Evolutionary conservation across 768 basidiomycete genomes (phyloP).

Genomic region (Pulveroboletus sp.): DNA sequence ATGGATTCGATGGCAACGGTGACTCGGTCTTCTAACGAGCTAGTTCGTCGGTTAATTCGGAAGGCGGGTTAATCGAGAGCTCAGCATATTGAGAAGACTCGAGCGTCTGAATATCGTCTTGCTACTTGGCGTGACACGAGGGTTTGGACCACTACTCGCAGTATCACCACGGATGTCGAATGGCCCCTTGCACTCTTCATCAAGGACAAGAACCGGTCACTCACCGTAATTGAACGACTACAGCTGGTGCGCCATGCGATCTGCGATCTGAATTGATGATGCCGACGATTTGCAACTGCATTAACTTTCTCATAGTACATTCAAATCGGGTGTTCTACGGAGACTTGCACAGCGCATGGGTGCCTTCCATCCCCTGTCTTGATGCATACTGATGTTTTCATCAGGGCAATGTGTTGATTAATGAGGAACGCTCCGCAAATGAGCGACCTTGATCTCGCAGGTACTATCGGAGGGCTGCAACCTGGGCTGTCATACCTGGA

Average conservation of each 20-base stretch:
- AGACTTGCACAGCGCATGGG: too few relatives aligned
- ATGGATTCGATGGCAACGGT: neutral
- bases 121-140: neutral
- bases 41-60: neutral
- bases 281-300: neutral
- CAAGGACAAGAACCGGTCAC: neutral
- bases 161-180: slow-evolving; percentile 1
- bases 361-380: too few relatives aligned
- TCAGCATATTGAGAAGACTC: slow-evolving; percentile 3
- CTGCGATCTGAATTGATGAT: neutral
- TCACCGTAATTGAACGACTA: neutral
- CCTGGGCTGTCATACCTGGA: neutral
- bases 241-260: neutral
- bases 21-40: too few relatives aligned
- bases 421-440: neutral
- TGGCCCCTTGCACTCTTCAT: slow-evolving; percentile 1
- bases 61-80: neutral
- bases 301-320: too few relatives aligned
- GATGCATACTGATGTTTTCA: too few relatives aligned
- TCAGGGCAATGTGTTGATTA: neutral
- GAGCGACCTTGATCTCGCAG: neutral
- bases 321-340: too few relatives aligned
- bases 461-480: neutral
- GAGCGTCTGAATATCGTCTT: neutral
- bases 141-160: neutral